A percentile compares a stretch with the other conserved stretches of the same genome.
phyloP scores from a whole-genome alignment of 495 filamentous ascomycete genomes.

The Hypoxylon trugodes region DNA sequence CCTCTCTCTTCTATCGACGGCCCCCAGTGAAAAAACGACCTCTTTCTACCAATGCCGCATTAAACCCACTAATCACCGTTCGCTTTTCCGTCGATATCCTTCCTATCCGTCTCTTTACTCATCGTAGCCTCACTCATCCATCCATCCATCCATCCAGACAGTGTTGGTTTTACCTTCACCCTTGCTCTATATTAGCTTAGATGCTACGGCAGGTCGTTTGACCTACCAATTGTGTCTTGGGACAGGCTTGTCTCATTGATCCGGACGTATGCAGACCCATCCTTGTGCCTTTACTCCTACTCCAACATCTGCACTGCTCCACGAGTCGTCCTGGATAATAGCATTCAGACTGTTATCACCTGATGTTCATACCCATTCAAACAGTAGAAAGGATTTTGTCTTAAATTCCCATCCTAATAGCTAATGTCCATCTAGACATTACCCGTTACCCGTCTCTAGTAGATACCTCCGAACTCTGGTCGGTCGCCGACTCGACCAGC shows the following conservation, averaged over 20 bases:
- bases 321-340: conserved; percentile 3
- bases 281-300: conserved; percentile 34
- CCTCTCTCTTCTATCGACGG: background rate
- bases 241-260: conserved; percentile 34
- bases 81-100: conserved; percentile 4
- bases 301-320: conserved; percentile 24
- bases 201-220: conserved; percentile 35
- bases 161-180: conserved; percentile 1
- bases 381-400: background rate
- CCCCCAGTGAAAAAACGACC: conserved; percentile 1
- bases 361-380: background rate
- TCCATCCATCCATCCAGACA: conserved; percentile 3
- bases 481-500: background rate
- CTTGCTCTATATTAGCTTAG: conserved; percentile 13
- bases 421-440: conserved; percentile 6
- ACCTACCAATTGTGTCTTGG: conserved; percentile 40
- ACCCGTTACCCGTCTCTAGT: no score
- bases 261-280: conserved; percentile 33
- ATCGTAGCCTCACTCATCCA: conserved; percentile 6
- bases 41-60: conserved; percentile 12
- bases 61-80: conserved; percentile 2
- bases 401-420: background rate
- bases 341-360: background rate
- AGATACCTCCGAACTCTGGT: background rate
- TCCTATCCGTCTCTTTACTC: background rate